phyloP scores from a whole-genome alignment of 345 rosid species.

The Laguncularia racemosa region DNA sequence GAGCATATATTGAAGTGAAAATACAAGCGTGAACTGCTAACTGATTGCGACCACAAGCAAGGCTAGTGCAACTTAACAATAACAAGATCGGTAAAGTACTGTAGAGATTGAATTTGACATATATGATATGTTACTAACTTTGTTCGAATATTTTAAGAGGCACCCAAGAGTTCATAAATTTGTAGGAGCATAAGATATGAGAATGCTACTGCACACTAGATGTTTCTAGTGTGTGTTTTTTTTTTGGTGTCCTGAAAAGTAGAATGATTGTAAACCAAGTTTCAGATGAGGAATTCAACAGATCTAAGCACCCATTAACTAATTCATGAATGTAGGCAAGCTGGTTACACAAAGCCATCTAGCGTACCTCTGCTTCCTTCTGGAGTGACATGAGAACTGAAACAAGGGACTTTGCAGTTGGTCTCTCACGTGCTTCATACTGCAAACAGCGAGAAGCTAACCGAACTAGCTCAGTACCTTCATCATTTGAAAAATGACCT shows the following conservation, averaged over 20 bases:
- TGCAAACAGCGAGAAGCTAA: conserved; percentile 45
- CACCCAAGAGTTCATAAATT: too few species aligned
- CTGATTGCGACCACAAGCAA: too few species aligned
- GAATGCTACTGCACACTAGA: too few species aligned
- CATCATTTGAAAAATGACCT: conserved; percentile 39
- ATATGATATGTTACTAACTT: too few species aligned
- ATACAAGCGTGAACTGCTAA: too few species aligned
- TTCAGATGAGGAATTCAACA: background rate
- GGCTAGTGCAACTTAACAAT: too few species aligned
- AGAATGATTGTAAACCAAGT: too few species aligned
- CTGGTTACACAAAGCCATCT: background rate
- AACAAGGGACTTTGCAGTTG: conserved; percentile 41
- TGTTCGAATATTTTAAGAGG: too few species aligned
- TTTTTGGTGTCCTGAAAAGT: background rate
- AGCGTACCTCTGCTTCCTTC: conserved; percentile 35
- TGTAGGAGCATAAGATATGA: too few species aligned
- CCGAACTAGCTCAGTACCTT: conserved; percentile 39
- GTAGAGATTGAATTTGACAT: too few species aligned
- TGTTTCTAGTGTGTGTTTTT: background rate
- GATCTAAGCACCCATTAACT: background rate
- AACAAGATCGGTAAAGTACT: too few species aligned
- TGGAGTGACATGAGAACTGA: conserved; percentile 33
- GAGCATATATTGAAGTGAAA: too few species aligned
- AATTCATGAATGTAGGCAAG: background rate
- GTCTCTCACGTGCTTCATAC: conserved; percentile 46